Conservation (phyloP, 495 filamentous ascomycete species). For the Platismatia glauca region DNA sequence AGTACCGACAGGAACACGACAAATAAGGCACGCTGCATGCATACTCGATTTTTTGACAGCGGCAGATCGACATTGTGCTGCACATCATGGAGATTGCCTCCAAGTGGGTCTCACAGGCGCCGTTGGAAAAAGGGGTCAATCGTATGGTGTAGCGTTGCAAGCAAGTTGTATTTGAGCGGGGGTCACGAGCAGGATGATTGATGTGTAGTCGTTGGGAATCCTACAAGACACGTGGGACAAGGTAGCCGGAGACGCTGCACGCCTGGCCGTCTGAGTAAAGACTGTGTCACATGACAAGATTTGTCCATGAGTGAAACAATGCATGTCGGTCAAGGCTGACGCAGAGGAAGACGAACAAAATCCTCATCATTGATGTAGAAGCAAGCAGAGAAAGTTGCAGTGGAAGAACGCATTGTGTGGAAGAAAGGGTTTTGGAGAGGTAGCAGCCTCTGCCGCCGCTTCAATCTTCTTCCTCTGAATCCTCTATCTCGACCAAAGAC, state of each 20-base stretch:
- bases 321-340: not conserved
- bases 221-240: not conserved
- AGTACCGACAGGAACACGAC: not conserved
- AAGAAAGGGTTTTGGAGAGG: not conserved
- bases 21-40: conserved; percentile 1
- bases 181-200: not conserved
- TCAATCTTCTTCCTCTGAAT: not conserved
- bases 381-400: not conserved
- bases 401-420: not conserved
- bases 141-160: not conserved
- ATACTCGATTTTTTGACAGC: conserved; percentile 13
- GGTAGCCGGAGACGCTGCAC: not conserved
- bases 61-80: conserved; percentile 13
- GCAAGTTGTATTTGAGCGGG: not conserved
- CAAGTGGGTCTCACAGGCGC: not conserved
- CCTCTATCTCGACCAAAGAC: not conserved
- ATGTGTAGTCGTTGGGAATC: not conserved
- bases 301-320: not conserved
- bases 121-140: not conserved
- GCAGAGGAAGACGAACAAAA: not conserved
- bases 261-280: not conserved
- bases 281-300: not conserved
- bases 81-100: not conserved
- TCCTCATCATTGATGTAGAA: too few species aligned
- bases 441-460: conserved; percentile 1